Evolutionary conservation across 2,329 filamentous ascomycete genomes (phyloP).

Genomic region (Bipolaris zeicola): DNA sequence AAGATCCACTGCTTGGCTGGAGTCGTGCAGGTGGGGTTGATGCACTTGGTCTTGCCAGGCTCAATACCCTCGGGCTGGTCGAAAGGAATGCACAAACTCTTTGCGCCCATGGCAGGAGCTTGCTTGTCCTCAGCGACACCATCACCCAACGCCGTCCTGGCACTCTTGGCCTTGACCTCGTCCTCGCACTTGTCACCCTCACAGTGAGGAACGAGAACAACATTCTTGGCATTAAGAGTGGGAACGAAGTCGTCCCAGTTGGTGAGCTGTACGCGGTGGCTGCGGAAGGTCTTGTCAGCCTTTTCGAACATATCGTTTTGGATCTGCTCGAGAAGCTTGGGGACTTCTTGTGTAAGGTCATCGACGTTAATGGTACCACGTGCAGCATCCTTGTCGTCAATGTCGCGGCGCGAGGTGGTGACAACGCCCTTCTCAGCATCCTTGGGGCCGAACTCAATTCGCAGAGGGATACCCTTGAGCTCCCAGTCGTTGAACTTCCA

Average conservation of each 20-base stretch:
- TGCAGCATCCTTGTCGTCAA: conserved; percentile 69
- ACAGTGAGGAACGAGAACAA: conserved; percentile 91
- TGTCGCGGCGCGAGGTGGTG: conserved; percentile 85
- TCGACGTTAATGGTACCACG: conserved; percentile 71
- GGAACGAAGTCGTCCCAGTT: conserved; percentile 92
- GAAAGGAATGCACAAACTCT: conserved; percentile 78
- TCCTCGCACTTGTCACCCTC: conserved; percentile 85
- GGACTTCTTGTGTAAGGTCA: conserved; percentile 74
- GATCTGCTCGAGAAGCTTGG: conserved; percentile 84
- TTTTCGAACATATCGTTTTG: conserved; percentile 80
- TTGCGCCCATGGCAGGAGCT: conserved; percentile 76
- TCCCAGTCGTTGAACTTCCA: conserved; percentile 99
- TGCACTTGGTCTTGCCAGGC: conserved; percentile 83
- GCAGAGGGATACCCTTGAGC: conserved; percentile 90
- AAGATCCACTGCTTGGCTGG: conserved; percentile 86
- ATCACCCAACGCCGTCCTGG: conserved; percentile 69
- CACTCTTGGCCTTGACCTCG: conserved; percentile 90
- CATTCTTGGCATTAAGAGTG: conserved; percentile 87
- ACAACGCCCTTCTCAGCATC: conserved; percentile 86
- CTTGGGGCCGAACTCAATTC: conserved; percentile 94
- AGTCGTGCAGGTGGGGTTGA: conserved; percentile 82
- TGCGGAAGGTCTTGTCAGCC: conserved; percentile 77
- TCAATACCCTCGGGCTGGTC: conserved; percentile 83
- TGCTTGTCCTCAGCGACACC: conserved; percentile 76
- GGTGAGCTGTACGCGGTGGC: conserved; percentile 79